phyloP scores from a whole-genome alignment of 306 rosid genomes.

The Prunus padus region DNA sequence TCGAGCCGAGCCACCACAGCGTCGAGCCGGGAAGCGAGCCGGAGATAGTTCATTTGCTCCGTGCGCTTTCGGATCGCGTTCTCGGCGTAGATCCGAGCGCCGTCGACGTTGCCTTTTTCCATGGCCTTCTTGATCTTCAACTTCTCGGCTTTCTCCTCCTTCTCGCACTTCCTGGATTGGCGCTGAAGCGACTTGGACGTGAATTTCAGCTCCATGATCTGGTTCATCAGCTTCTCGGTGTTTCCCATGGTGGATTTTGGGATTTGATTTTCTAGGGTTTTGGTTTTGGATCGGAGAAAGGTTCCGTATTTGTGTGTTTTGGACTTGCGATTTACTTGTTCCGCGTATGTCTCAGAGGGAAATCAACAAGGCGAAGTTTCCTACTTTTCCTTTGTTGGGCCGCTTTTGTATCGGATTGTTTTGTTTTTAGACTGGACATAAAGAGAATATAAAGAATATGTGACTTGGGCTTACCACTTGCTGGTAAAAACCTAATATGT shows the following conservation, averaged over 20 bases:
- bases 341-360: neutral
- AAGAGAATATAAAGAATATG: no score
- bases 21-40: constrained; percentile 82
- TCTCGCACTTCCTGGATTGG: constrained; percentile 82
- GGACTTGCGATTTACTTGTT: neutral
- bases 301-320: neutral
- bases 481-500: no score
- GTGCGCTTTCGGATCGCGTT: constrained; percentile 88
- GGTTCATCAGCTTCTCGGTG: constrained; percentile 86
- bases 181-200: constrained; percentile 92
- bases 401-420: no score
- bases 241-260: constrained; percentile 59
- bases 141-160: constrained; percentile 91
- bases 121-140: constrained; percentile 91
- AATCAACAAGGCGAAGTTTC: neutral
- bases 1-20: constrained; percentile 97
- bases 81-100: constrained; percentile 94
- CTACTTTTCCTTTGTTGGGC: neutral
- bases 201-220: constrained; percentile 95
- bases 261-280: constrained; percentile 10
- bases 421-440: no score
- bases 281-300: neutral
- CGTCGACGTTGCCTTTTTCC: constrained; percentile 93
- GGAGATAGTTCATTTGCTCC: constrained; percentile 97
- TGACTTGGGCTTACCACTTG: no score